Percentiles rank a stretch among this genome's conserved stretches.
Conservation (phyloP, 2,329 filamentous ascomycete species). For the Hypomyces rosellus region DNA sequence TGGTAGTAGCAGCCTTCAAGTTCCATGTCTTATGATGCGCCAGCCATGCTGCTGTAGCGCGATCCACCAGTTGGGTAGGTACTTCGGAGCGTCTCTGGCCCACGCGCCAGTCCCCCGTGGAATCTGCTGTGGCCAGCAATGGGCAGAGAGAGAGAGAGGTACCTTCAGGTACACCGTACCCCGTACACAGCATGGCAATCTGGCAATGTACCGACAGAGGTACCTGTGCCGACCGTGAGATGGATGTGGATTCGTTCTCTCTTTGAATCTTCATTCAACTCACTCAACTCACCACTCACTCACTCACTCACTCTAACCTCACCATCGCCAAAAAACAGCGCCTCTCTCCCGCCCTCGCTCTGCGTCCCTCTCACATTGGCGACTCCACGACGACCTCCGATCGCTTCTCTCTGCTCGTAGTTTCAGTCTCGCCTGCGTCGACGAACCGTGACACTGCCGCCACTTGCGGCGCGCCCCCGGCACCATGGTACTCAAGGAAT, state of each 20-base stretch:
- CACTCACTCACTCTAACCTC: conserved; percentile 12
- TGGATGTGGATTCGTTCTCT: conserved; percentile 18
- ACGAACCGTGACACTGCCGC: conserved; percentile 25
- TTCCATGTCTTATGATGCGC: conserved; percentile 4
- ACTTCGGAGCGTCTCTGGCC: conserved; percentile 8
- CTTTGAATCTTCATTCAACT: conserved; percentile 21
- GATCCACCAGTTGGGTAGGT: conserved; percentile 3
- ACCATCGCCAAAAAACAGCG: conserved; percentile 1
- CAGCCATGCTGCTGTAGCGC: conserved; percentile 8
- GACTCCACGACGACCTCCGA: conserved; percentile 7
- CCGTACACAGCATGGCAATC: background rate
- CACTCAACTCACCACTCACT: conserved; percentile 4
- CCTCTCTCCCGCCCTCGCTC: background rate
- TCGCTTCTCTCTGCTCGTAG: conserved; percentile 1
- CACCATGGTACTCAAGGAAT: conserved; percentile 51
- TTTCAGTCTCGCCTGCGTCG: conserved; percentile 13
- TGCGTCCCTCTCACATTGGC: conserved; percentile 4
- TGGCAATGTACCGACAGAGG: conserved; percentile 10
- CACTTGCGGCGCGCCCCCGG: conserved; percentile 25
- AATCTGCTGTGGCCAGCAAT: conserved; percentile 2
- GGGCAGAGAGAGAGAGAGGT: background rate
- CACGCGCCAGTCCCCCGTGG: conserved; percentile 5
- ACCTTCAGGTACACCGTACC: background rate
- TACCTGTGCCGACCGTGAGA: conserved; percentile 13
- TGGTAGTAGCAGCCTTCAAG: background rate